These are phyloP conservation scores for Actinomortierella wolfii DNA, from an alignment of 371 early-diverging fungal genomes.

Conservation along the genomic window DNA sequence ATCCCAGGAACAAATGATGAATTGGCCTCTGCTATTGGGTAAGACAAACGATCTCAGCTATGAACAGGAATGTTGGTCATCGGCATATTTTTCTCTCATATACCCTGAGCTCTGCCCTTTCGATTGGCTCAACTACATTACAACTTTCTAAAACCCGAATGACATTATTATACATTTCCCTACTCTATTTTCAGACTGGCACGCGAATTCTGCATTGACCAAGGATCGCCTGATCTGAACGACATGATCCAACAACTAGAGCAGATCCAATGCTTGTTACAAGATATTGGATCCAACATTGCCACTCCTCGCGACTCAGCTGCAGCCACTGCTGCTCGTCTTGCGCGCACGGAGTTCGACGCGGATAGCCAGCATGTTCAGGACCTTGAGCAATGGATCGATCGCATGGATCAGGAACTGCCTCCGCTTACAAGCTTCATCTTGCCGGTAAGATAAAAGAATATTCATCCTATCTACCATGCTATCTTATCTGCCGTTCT, in stretches of 20 bases:
- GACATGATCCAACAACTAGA: conserved; percentile 42
- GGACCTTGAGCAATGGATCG: conserved; percentile 87
- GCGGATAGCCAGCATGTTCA: conserved; percentile 55
- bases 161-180: neutral
- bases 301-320: conserved; percentile 85
- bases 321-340: conserved; percentile 41
- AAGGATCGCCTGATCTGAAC: conserved; percentile 60
- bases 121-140: neutral
- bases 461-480: too few species aligned
- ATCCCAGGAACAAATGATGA: conserved; percentile 61
- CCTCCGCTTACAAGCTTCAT: conserved; percentile 83
- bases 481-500: neutral
- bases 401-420: conserved; percentile 69
- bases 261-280: conserved; percentile 87
- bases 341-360: conserved; percentile 81
- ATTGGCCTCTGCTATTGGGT: conserved; percentile 48
- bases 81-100: neutral
- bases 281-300: conserved; percentile 88
- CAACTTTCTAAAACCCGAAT: neutral
- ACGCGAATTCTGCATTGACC: conserved; percentile 67
- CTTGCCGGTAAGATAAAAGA: conserved; percentile 68
- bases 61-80: too few species aligned
- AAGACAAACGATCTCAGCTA: too few species aligned
- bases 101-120: neutral
- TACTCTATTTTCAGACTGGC: conserved; percentile 69